These are phyloP conservation scores for Goffeauzyma gilvescens DNA, from an alignment of 768 basidiomycete species.

Conservation along the genomic window DNA sequence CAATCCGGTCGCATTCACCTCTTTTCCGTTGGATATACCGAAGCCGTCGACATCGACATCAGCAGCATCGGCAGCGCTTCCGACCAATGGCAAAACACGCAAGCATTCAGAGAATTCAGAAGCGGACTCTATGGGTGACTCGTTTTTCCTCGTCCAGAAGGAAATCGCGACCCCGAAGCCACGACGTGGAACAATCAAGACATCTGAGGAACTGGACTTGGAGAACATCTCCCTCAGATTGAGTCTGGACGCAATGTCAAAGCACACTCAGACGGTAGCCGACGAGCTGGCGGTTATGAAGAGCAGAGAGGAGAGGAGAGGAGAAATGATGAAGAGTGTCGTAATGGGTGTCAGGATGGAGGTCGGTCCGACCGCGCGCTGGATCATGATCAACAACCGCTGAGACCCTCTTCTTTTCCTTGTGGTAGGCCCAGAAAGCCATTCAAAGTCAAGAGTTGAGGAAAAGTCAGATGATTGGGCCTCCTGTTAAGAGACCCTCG, in stretches of 20 bases:
- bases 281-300: constrained; percentile 14
- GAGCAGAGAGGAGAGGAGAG: constrained; percentile 15
- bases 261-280: constrained; percentile 19
- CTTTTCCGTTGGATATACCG: constrained; percentile 15
- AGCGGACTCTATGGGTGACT: too few species aligned
- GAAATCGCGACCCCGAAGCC: background rate
- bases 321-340: constrained; percentile 19
- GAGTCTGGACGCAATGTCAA: constrained; percentile 24
- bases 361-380: constrained; percentile 10
- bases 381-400: background rate
- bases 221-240: constrained; percentile 26
- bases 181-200: constrained; percentile 19
- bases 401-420: background rate
- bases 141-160: constrained; percentile 8
- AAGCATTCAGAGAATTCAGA: too few species aligned
- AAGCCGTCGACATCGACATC: background rate
- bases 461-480: background rate
- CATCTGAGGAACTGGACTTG: constrained; percentile 26
- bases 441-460: constrained; percentile 17
- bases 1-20: constrained; percentile 28
- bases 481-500: background rate
- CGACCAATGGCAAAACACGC: too few species aligned
- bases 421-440: constrained; percentile 16
- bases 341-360: constrained; percentile 21
- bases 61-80: background rate